phyloP scores from a whole-genome alignment of 1,284 basidiomycete genomes.

The Leccinum colubrinum region DNA sequence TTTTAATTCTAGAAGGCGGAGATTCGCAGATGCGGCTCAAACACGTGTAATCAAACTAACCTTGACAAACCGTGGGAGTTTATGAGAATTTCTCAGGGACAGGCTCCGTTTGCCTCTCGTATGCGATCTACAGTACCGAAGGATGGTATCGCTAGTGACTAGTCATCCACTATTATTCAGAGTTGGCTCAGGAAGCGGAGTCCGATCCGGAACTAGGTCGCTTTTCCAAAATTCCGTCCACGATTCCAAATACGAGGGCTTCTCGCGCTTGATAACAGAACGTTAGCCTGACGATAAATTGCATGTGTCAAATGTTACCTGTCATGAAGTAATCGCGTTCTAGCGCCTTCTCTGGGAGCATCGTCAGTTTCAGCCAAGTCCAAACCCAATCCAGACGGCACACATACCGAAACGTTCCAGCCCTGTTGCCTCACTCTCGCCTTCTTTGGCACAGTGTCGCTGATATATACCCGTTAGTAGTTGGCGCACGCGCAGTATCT shows the following conservation, averaged over 20 bases:
- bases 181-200: conserved; percentile 22
- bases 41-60: conserved; percentile 26
- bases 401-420: conserved; percentile 75
- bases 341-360: conserved; percentile 69
- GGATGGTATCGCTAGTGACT: conserved; percentile 5
- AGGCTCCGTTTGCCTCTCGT: conserved; percentile 9
- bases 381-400: conserved; percentile 8
- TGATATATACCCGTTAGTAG: conserved; percentile 84
- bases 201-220: conserved; percentile 47
- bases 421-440: conserved; percentile 64
- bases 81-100: conserved; percentile 15
- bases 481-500: conserved; percentile 85
- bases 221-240: conserved; percentile 84
- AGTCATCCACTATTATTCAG: conserved; percentile 2
- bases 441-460: conserved; percentile 66
- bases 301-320: conserved; percentile 43
- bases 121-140: conserved; percentile 1
- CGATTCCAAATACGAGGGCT: conserved; percentile 86
- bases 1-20: conserved; percentile 24
- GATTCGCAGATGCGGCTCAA: conserved; percentile 23
- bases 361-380: conserved; percentile 20
- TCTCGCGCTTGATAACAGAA: conserved; percentile 60
- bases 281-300: conserved; percentile 20
- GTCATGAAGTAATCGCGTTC: conserved; percentile 97
- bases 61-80: conserved; percentile 20